Evolutionary conservation across 2,329 filamentous ascomycete species (phyloP).

Genomic region (Chrysoporthe puriensis): DNA sequence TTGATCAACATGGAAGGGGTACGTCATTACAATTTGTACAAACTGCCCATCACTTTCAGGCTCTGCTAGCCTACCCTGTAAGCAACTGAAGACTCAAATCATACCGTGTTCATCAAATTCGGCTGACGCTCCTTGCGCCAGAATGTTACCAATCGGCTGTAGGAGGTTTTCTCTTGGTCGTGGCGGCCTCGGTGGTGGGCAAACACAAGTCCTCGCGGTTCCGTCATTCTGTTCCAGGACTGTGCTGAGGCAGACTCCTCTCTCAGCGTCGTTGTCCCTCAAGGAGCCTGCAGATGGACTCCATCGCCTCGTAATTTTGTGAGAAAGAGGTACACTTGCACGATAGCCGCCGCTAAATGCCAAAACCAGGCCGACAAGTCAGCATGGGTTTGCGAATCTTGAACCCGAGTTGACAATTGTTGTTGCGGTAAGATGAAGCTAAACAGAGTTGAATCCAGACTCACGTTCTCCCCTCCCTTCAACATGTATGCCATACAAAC

Average conservation of each 20-base stretch:
- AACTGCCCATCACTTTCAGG: background rate
- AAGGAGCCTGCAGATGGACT: background rate
- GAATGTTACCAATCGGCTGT: background rate
- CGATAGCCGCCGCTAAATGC: background rate
- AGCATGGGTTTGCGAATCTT: background rate
- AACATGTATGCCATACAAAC: constrained; percentile 3
- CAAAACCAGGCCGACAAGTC: background rate
- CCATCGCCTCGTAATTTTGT: background rate
- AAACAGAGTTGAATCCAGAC: background rate
- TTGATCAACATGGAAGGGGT: background rate
- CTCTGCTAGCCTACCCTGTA: background rate
- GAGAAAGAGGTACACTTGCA: background rate
- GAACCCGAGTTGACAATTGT: background rate
- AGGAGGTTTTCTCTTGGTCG: background rate
- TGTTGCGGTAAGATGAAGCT: background rate
- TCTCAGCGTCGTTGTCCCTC: background rate
- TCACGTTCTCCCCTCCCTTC: constrained; percentile 6
- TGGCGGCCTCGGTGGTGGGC: background rate
- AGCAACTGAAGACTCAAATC: background rate
- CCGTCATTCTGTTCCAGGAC: background rate
- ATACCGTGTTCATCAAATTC: constrained; percentile 15
- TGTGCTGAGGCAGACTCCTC: background rate
- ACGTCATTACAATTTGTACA: background rate
- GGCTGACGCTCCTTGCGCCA: background rate
- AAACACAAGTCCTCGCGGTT: background rate